Conservation (phyloP, 176 grass and related monocot species). For the Bothriochloa decipiens region DNA sequence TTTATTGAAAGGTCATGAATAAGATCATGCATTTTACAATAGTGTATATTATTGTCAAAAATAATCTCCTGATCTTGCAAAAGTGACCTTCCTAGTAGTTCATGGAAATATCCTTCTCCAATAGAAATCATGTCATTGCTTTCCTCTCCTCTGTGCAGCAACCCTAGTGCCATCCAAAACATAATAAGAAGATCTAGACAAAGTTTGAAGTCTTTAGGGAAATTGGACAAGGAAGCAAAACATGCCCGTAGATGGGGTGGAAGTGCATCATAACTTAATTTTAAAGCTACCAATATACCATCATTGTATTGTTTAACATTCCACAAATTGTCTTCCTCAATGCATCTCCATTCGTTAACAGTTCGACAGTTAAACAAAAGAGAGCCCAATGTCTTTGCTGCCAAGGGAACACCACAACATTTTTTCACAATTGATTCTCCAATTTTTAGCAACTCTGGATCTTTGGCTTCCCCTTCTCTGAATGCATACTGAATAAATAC, state of each 20-base stretch:
- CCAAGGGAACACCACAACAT: conserved; percentile 9
- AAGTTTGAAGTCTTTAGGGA: background rate
- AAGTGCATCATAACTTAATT: conserved; percentile 30
- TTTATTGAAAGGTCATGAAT: background rate
- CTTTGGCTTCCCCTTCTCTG: background rate
- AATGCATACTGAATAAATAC: background rate
- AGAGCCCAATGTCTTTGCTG: conserved; percentile 6
- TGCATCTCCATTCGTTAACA: background rate
- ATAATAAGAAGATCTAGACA: background rate
- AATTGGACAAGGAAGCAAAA: conserved; percentile 8
- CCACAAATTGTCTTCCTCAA: background rate
- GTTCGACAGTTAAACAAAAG: background rate
- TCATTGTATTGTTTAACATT: background rate
- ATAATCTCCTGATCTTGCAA: background rate
- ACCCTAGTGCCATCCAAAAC: background rate
- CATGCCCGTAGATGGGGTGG: background rate
- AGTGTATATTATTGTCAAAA: background rate
- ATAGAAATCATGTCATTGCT: background rate
- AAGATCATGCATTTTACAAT: background rate
- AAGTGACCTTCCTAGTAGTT: conserved; percentile 17
- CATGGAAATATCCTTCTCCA: background rate
- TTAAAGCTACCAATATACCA: background rate
- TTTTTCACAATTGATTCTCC: background rate
- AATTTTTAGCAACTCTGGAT: background rate
- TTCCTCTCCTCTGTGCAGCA: background rate